phyloP scores from a whole-genome alignment of 1,284 basidiomycete genomes.

The Ganoderma sinense region DNA sequence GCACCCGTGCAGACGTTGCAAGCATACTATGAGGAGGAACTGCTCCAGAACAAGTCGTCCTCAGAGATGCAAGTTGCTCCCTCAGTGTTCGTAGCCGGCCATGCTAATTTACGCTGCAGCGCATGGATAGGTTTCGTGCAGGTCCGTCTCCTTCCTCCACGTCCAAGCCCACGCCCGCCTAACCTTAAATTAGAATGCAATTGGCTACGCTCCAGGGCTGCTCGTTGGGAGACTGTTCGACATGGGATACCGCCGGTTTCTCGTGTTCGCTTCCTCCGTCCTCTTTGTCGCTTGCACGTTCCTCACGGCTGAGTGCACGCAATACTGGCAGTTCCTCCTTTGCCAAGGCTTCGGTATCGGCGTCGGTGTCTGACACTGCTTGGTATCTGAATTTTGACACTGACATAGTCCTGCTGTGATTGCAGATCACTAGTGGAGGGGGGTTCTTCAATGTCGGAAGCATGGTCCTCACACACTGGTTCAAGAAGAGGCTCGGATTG shows the following conservation, averaged over 20 bases:
- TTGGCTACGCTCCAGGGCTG: background rate
- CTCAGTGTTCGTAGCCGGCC: too few relatives aligned
- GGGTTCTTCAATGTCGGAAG: background rate
- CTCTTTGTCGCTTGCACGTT: too few relatives aligned
- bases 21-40: background rate
- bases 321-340: slow-evolving; percentile 53
- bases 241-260: slow-evolving; percentile 52
- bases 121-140: background rate
- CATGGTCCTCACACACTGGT: slow-evolving; percentile 32
- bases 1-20: background rate
- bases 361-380: slow-evolving; percentile 29
- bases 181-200: background rate
- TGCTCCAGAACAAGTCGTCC: background rate
- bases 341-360: slow-evolving; percentile 55
- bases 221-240: slow-evolving; percentile 55
- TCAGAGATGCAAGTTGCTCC: background rate
- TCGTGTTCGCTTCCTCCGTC: slow-evolving; percentile 38
- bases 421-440: background rate
- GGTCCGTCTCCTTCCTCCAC: background rate
- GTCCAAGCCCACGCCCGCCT: background rate
- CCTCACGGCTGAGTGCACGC: too few relatives aligned
- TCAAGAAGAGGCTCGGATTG: too few relatives aligned
- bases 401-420: background rate
- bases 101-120: background rate
- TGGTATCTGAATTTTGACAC: background rate